Conservation (phyloP, 345 rosid genomes). For the Eutrema yunnanense region DNA sequence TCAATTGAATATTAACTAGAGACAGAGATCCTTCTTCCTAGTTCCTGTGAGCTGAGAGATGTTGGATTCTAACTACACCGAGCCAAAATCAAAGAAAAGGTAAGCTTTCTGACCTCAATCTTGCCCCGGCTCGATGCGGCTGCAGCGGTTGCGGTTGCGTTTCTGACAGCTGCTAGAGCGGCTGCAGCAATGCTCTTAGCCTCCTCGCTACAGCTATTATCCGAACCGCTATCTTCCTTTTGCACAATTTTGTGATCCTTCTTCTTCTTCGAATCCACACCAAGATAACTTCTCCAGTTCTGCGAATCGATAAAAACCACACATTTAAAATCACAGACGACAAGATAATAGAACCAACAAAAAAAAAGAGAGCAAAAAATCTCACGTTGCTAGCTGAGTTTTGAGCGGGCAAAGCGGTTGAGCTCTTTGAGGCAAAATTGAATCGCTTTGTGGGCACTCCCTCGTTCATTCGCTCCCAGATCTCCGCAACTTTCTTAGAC, state of each 20-base stretch:
- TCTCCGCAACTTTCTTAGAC: slow-evolving; percentile 31
- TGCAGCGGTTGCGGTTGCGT: slow-evolving; percentile 66
- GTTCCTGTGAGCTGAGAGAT: background rate
- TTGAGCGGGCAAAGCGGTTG: slow-evolving; percentile 18
- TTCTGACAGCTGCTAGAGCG: slow-evolving; percentile 80
- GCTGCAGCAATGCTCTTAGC: slow-evolving; percentile 76
- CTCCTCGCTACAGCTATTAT: slow-evolving; percentile 43
- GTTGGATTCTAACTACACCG: background rate
- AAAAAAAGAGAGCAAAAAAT: background rate
- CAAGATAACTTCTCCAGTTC: slow-evolving; percentile 26
- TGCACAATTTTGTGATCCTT: background rate
- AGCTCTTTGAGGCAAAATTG: slow-evolving; percentile 21
- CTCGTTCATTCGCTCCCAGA: slow-evolving; percentile 31
- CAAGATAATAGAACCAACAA: background rate
- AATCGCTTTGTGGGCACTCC: slow-evolving; percentile 18
- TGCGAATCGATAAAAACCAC: background rate
- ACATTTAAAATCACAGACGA: background rate
- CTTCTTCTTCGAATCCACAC: slow-evolving; percentile 18
- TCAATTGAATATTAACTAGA: background rate
- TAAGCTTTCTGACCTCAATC: slow-evolving; percentile 55
- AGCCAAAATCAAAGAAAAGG: background rate
- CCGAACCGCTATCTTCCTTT: slow-evolving; percentile 23
- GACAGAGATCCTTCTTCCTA: background rate
- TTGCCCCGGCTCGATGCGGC: slow-evolving; percentile 59
- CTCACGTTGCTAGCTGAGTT: slow-evolving; percentile 34